A percentile compares a stretch with the other conserved stretches of the same genome.
phyloP scores from a whole-genome alignment of 371 early-diverging fungal species.

The Entomophthora muscae region DNA sequence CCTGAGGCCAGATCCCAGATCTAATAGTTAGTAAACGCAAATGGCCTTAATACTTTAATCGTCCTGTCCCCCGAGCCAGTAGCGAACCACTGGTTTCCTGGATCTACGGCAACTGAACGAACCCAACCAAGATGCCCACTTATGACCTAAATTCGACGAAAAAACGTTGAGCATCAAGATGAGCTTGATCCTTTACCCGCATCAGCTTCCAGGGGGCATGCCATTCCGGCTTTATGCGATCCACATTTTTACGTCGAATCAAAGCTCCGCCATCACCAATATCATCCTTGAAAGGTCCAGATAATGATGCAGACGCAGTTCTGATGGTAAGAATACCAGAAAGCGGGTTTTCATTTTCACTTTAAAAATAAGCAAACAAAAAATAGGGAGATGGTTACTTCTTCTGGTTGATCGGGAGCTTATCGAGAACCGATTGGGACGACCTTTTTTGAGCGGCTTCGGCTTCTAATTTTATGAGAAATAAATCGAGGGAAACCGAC shows the following conservation, averaged over 20 bases:
- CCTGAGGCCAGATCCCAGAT: slow-evolving; percentile 98
- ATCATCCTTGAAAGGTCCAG: background rate
- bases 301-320: slow-evolving; percentile 2
- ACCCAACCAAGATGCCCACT: slow-evolving; percentile 97
- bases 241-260: slow-evolving; percentile 31
- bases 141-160: slow-evolving; percentile 33
- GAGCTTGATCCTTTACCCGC: slow-evolving; percentile 29
- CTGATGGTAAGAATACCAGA: slow-evolving; percentile 2
- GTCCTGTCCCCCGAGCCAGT: slow-evolving; percentile 92
- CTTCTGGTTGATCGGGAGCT: background rate
- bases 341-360: background rate
- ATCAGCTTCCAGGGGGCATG: slow-evolving; percentile 98
- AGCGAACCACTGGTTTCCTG: slow-evolving; percentile 92
- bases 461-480: background rate
- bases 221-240: slow-evolving; percentile 59
- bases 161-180: background rate
- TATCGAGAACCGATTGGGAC: background rate
- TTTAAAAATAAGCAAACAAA: background rate
- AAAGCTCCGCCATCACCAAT: slow-evolving; percentile 29
- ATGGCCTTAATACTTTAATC: slow-evolving; percentile 49
- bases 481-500: background rate
- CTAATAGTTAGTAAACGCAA: slow-evolving; percentile 14
- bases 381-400: background rate
- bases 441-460: background rate
- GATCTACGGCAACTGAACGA: slow-evolving; percentile 78